Base-by-base conservation (phyloP, 2,329 filamentous ascomycete genomes). In the Pseudogymnoascus sp. region DNA sequence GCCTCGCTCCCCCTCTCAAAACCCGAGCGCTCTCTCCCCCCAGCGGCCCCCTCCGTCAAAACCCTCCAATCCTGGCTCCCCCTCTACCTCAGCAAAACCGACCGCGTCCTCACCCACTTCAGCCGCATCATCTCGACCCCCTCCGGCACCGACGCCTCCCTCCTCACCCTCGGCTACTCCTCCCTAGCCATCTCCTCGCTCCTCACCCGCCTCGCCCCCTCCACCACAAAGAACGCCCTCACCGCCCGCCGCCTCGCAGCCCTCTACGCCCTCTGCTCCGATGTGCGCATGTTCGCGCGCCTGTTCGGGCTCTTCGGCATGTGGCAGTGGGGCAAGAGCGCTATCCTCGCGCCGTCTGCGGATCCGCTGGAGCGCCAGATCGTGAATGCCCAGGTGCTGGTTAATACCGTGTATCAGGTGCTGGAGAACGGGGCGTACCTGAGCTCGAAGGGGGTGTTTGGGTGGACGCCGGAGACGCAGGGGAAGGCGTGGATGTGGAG, bases 351-450 rank as follows among this genome's bases (percentile, higher is more conserved):
- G 65, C 70, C 68, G 0, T 75, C 73, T 2, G 69, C 74, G 5
- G 83, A 84, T 69, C 72, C 70, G 2, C 68, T 77, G 53, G 76
- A 80, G 66, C 79, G 76, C 67, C 66, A 72, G 16, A 77, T 96
- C 53, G 84, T 84, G 22, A 88, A 86, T 75, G 78, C 83, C 6
- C 89, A 95, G 74, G 84, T 96, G 19, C 67, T 81, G 10, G 81
- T 85, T 10, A 89, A 89, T 74, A 76, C 89, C 8, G 73, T 78
- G 8, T 96, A 89, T 78, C 92, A 97, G 76, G 77, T 84, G 1
- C 81, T 93, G 41, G 95, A 99, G 79, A 97, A 96, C 76, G 82
- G 83, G 40, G 89, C 89, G 14, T 96, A 89, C 78, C 82, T 98
- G 38, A 82, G 86, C 2, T 79, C 81, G 65, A 92, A 92, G 74